phyloP scores from a whole-genome alignment of 2,329 filamentous ascomycete genomes.

The Clathrospora elynae region DNA sequence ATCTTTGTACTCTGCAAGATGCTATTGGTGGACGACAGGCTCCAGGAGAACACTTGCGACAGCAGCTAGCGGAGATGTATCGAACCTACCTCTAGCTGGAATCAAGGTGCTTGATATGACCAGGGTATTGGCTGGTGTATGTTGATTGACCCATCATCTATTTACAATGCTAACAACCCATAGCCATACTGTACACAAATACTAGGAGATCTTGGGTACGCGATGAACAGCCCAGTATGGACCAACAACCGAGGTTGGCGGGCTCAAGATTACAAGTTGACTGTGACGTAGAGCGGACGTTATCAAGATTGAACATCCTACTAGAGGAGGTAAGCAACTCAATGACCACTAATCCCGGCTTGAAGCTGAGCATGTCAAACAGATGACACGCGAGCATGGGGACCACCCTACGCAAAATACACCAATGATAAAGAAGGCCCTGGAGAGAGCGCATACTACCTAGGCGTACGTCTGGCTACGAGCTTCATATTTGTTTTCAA shows the following conservation, averaged over 20 bases:
- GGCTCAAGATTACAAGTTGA: constrained; percentile 18
- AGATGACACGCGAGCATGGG: constrained; percentile 96
- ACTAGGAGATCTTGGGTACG: constrained; percentile 90
- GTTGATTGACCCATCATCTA: constrained; percentile 39
- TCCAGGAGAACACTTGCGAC: constrained; percentile 50
- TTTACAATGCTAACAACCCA: constrained; percentile 26
- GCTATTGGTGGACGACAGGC: constrained; percentile 16
- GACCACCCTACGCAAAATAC: constrained; percentile 88
- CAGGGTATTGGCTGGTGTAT: constrained; percentile 87
- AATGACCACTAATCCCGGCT: no score
- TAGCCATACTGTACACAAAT: constrained; percentile 98
- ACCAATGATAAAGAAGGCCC: constrained; percentile 65
- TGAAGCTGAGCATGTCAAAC: constrained; percentile 42
- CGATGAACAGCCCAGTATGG: constrained; percentile 33
- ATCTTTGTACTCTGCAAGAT: constrained; percentile 1
- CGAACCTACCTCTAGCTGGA: constrained; percentile 74
- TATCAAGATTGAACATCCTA: constrained; percentile 96
- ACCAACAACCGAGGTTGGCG: constrained; percentile 43
- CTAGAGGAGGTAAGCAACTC: constrained; percentile 32
- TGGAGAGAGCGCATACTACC: constrained; percentile 93
- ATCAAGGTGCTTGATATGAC: constrained; percentile 96
- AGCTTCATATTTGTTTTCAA: no score
- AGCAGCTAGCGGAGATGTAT: constrained; percentile 46
- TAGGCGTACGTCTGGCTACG: constrained; percentile 79
- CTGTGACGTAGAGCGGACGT: constrained; percentile 74